Conservation (phyloP, 2,329 filamentous ascomycete genomes). For the Acephala macrosclerotiorum region DNA sequence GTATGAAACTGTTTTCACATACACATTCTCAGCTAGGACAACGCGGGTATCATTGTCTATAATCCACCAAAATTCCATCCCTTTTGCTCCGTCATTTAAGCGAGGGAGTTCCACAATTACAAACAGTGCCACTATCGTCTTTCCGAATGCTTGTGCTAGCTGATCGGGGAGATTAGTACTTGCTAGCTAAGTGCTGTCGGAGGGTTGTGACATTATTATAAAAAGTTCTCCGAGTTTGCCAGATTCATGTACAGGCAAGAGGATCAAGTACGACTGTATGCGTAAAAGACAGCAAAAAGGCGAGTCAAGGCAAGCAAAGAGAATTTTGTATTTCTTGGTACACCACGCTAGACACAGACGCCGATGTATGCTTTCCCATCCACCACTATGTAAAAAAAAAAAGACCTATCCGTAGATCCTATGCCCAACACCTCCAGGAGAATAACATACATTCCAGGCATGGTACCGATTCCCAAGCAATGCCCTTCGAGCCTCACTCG, state of each 20-base stretch:
- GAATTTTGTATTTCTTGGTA: background rate
- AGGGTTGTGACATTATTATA: no score
- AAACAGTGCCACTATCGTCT: background rate
- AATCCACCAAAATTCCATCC: no score
- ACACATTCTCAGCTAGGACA: no score
- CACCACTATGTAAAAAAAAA: constrained; percentile 1
- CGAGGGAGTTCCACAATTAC: background rate
- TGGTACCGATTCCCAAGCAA: constrained; percentile 16
- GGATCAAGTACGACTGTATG: no score
- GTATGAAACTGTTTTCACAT: no score
- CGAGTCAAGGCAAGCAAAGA: background rate
- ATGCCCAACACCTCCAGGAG: background rate
- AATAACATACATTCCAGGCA: constrained; percentile 1
- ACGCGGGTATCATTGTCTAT: no score
- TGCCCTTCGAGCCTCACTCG: background rate
- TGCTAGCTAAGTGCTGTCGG: no score
- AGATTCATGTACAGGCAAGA: no score
- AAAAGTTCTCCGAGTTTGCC: no score
- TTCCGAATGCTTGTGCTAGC: no score
- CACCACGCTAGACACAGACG: constrained; percentile 3
- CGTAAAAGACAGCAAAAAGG: no score
- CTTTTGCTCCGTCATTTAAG: background rate
- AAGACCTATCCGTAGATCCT: background rate
- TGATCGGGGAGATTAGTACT: no score
- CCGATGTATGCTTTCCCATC: constrained; percentile 9